A percentile compares a stretch with the other conserved stretches of the same genome.
Conservation (phyloP, 352 stramenopile genomes). For the Phytopythium chamaehyphon region DNA sequence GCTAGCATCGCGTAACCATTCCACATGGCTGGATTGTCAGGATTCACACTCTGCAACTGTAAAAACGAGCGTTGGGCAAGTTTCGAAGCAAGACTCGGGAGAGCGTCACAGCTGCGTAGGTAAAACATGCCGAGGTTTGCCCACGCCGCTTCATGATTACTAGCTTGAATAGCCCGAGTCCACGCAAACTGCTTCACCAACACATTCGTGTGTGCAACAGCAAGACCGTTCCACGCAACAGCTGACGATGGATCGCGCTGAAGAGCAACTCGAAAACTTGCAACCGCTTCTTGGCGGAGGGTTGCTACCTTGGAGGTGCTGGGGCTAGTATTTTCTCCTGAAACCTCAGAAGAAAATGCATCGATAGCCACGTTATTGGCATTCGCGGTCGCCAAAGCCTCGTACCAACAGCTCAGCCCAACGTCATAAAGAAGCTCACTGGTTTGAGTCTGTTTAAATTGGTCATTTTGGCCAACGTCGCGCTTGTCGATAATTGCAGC, state of each 20-base stretch:
- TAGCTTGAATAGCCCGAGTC: constrained; percentile 59
- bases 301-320: neutral
- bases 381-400: constrained; percentile 50
- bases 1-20: constrained; percentile 81
- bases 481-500: constrained; percentile 11
- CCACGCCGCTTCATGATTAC: constrained; percentile 65
- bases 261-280: constrained; percentile 28
- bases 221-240: constrained; percentile 78
- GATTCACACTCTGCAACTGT: constrained; percentile 78
- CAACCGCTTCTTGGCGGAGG: constrained; percentile 1
- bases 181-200: constrained; percentile 82
- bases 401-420: constrained; percentile 74
- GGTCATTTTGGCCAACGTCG: neutral
- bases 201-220: constrained; percentile 47
- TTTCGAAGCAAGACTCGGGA: constrained; percentile 16
- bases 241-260: constrained; percentile 36
- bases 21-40: constrained; percentile 84
- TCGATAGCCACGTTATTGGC: constrained; percentile 24
- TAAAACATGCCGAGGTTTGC: constrained; percentile 87
- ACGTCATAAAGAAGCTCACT: constrained; percentile 65
- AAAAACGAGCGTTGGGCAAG: constrained; percentile 75
- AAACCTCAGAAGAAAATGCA: constrained; percentile 26
- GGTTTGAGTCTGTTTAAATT: constrained; percentile 7
- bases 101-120: constrained; percentile 31
- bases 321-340: constrained; percentile 3